Conservation (phyloP, 2,329 filamentous ascomycete genomes). For the Colletotrichum sp. region DNA sequence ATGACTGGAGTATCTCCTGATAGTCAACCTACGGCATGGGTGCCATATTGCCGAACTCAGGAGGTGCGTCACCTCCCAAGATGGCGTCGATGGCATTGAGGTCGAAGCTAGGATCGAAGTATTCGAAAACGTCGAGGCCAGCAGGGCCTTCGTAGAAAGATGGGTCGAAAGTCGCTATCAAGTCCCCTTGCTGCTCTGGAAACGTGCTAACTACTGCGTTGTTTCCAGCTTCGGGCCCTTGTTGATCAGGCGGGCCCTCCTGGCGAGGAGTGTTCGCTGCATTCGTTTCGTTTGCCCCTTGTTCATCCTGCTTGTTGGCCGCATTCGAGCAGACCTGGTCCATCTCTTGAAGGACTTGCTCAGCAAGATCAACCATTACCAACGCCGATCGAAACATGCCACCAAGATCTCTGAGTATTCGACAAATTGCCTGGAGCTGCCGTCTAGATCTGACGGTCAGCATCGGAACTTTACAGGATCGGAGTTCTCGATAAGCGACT, state of each 20-base stretch:
- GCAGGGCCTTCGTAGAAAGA: slow-evolving; percentile 6
- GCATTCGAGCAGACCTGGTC: slow-evolving; percentile 21
- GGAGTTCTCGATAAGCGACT: slow-evolving; percentile 26
- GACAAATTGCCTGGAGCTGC: slow-evolving; percentile 24
- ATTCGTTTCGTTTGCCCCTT: neutral
- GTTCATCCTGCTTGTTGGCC: slow-evolving; percentile 9
- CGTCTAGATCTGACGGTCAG: slow-evolving; percentile 15
- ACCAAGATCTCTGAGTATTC: slow-evolving; percentile 23
- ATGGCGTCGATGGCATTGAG: slow-evolving; percentile 26
- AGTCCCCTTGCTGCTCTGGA: neutral
- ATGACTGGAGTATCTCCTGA: neutral
- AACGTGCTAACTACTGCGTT: neutral
- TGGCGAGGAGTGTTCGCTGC: slow-evolving; percentile 8
- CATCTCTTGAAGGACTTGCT: slow-evolving; percentile 25
- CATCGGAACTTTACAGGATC: slow-evolving; percentile 24
- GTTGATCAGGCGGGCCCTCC: neutral
- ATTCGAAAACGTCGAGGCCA: slow-evolving; percentile 24
- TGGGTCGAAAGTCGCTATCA: neutral
- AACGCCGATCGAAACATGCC: slow-evolving; percentile 25
- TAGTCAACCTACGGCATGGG: neutral
- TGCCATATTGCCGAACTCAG: neutral
- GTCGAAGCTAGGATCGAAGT: slow-evolving; percentile 27
- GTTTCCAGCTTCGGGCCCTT: neutral
- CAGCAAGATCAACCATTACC: slow-evolving; percentile 26
- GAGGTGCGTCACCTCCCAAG: slow-evolving; percentile 9